Evolutionary conservation across 176 grass and related monocot species (phyloP).

Genomic region (Aegilops umbellulata): DNA sequence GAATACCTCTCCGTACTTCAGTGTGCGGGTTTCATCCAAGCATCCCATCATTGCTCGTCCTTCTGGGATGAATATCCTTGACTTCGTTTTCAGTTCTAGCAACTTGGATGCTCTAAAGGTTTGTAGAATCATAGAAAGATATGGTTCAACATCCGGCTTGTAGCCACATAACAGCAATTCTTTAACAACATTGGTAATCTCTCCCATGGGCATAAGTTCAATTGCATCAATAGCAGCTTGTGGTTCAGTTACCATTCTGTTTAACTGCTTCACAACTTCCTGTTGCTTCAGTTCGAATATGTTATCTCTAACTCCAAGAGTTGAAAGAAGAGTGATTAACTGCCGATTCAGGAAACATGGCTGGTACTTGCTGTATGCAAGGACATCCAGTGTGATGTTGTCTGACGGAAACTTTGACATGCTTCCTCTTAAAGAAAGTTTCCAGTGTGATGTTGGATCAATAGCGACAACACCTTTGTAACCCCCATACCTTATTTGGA

Average conservation of each 20-base stretch:
- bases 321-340: conserved; percentile 86
- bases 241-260: conserved; percentile 63
- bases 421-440: conserved; percentile 85
- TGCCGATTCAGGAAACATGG: conserved; percentile 79
- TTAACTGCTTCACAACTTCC: conserved; percentile 52
- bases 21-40: conserved; percentile 73
- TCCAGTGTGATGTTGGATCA: conserved; percentile 57
- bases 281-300: conserved; percentile 75
- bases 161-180: conserved; percentile 70
- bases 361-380: conserved; percentile 92
- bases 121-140: conserved; percentile 78
- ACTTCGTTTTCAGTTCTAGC: conserved; percentile 68
- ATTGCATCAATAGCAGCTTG: conserved; percentile 57
- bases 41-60: conserved; percentile 90
- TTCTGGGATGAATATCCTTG: conserved; percentile 72
- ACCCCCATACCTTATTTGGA: conserved; percentile 91
- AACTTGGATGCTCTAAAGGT: conserved; percentile 75
- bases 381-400: conserved; percentile 75
- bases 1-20: conserved; percentile 78
- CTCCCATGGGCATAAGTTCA: conserved; percentile 74
- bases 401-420: conserved; percentile 86
- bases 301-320: conserved; percentile 54
- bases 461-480: conserved; percentile 88
- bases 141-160: conserved; percentile 73
- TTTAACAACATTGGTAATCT: conserved; percentile 69